Evolutionary conservation across 352 stramenopile genomes (phyloP).

Genomic region (Pseudoperonospora humuli): DNA sequence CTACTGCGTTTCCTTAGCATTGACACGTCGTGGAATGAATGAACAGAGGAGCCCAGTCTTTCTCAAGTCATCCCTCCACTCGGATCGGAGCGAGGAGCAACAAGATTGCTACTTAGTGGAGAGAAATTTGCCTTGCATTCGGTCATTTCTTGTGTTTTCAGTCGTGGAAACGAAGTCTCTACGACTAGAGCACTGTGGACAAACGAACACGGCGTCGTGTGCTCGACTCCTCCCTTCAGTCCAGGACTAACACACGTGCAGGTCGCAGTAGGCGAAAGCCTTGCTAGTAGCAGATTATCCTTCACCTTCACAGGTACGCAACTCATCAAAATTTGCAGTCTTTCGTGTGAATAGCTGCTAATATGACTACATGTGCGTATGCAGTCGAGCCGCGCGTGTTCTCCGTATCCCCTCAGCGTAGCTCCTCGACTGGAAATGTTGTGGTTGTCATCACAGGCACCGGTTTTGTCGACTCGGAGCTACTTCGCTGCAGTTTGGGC

Average conservation of each 20-base stretch:
- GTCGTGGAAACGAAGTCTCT: not conserved
- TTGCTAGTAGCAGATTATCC: conserved; percentile 11
- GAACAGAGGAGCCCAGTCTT: conserved; percentile 23
- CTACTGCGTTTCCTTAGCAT: not conserved
- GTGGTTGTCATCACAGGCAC: conserved; percentile 14
- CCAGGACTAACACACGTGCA: conserved; percentile 12
- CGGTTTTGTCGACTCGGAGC: conserved; percentile 23
- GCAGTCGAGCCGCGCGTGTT: conserved; percentile 22
- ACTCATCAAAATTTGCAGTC: not conserved
- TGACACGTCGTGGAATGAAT: not conserved
- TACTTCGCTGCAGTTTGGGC: conserved; percentile 24
- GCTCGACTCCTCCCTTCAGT: conserved; percentile 15
- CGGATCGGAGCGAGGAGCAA: conserved; percentile 24
- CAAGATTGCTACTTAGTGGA: conserved; percentile 26
- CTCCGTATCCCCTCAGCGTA: conserved; percentile 15
- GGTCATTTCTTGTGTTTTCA: conserved; percentile 17
- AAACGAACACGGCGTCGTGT: conserved; percentile 15
- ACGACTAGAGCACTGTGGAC: conserved; percentile 17
- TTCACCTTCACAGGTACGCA: conserved; percentile 23
- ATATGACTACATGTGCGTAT: conserved; percentile 1
- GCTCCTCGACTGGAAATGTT: conserved; percentile 4
- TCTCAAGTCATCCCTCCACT: conserved; percentile 22
- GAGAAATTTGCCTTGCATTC: conserved; percentile 14
- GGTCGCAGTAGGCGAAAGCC: conserved; percentile 9
- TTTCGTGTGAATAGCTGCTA: not conserved